phyloP scores from a whole-genome alignment of 2,329 filamentous ascomycete species.

The Rhexocercosporidium sp. region DNA sequence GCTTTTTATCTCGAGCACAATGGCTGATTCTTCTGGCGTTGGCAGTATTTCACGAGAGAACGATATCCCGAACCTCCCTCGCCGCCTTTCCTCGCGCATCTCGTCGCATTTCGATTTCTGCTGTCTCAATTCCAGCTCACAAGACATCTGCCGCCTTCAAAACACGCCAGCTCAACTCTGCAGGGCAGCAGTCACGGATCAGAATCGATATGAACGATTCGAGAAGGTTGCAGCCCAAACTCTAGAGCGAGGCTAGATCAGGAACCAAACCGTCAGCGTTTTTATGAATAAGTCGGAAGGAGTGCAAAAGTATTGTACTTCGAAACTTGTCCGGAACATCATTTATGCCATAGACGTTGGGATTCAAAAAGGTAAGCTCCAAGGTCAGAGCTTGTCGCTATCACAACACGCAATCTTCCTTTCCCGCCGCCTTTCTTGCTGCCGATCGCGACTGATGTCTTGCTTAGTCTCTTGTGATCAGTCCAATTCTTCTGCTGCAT shows the following conservation, averaged over 20 bases:
- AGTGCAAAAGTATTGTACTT: constrained; percentile 12
- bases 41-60: constrained; percentile 23
- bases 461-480: constrained; percentile 9
- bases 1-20: constrained; percentile 12
- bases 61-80: constrained; percentile 8
- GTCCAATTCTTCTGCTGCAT: constrained; percentile 14
- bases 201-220: constrained; percentile 24
- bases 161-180: constrained; percentile 18
- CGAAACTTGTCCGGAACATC: constrained; percentile 25
- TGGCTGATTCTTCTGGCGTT: constrained; percentile 19
- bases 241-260: constrained; percentile 8
- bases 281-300: background rate
- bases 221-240: constrained; percentile 14
- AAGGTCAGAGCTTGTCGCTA: constrained; percentile 23
- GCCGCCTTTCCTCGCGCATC: background rate
- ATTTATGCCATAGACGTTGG: constrained; percentile 29
- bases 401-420: background rate
- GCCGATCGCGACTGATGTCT: constrained; percentile 12
- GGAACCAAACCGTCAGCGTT: background rate
- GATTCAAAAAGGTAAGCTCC: constrained; percentile 27
- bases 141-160: constrained; percentile 15
- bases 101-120: constrained; percentile 14
- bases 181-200: constrained; percentile 11
- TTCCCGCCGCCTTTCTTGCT: background rate
- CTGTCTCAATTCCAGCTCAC: constrained; percentile 20